Percentiles rank a stretch among this genome's conserved stretches.
phyloP scores from a whole-genome alignment of 495 filamentous ascomycete species.

The Filosporella fistucella region DNA sequence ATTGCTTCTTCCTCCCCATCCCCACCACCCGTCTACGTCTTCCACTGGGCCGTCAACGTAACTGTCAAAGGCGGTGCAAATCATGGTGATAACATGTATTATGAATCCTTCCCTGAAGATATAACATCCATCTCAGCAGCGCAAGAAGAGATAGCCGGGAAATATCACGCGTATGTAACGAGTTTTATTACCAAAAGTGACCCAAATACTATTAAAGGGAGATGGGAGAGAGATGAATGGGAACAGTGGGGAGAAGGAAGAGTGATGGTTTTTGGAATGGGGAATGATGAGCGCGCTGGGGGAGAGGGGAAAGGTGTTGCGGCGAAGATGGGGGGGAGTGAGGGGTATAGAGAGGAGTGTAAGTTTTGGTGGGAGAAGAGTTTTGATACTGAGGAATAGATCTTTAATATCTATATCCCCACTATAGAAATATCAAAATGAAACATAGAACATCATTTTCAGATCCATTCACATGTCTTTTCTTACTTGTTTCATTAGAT shows the following conservation, averaged over 20 bases:
- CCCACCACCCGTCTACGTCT: slow-evolving; percentile 44
- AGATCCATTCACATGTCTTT: too few species aligned
- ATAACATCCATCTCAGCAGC: slow-evolving; percentile 35
- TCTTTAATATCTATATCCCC: too few species aligned
- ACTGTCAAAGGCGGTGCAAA: slow-evolving; percentile 47
- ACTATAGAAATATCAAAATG: too few species aligned
- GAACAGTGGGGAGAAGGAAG: neutral
- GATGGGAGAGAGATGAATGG: slow-evolving; percentile 2
- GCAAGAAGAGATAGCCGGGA: slow-evolving; percentile 43
- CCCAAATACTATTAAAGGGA: slow-evolving; percentile 34
- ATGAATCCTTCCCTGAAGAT: slow-evolving; percentile 47
- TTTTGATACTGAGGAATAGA: slow-evolving; percentile 3
- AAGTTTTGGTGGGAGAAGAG: slow-evolving; percentile 18
- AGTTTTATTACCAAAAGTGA: slow-evolving; percentile 50
- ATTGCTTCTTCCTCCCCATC: slow-evolving; percentile 38
- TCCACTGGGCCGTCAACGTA: slow-evolving; percentile 51
- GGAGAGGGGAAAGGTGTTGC: slow-evolving; percentile 17
- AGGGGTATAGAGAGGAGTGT: slow-evolving; percentile 13
- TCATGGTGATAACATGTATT: slow-evolving; percentile 56
- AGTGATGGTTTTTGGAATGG: slow-evolving; percentile 56
- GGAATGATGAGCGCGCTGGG: slow-evolving; percentile 55
- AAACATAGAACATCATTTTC: too few species aligned
- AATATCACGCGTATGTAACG: slow-evolving; percentile 48
- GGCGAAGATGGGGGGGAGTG: slow-evolving; percentile 9
- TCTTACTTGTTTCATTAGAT: too few species aligned